Conservation (phyloP, 225 moss, liverwort and hornwort genomes). For the Polytrichum formosum region DNA sequence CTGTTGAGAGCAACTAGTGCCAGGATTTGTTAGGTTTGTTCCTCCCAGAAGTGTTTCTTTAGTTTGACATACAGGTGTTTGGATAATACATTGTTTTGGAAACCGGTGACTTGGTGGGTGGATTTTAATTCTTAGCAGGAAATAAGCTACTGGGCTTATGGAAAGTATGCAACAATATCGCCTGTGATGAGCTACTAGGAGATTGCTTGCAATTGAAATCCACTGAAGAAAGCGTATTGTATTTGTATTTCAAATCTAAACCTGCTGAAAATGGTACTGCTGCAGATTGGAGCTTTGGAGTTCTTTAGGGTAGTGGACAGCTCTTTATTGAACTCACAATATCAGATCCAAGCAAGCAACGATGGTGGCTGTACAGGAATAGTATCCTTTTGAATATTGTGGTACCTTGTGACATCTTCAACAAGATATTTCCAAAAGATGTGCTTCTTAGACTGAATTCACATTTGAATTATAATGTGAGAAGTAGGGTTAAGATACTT, state of each 20-base stretch:
- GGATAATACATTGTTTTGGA: neutral
- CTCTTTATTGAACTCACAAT: neutral
- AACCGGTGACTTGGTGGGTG: neutral
- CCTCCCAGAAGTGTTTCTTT: neutral
- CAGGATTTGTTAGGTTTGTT: neutral
- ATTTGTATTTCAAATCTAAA: neutral
- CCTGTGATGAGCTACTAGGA: neutral
- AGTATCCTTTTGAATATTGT: slow-evolving; percentile 33
- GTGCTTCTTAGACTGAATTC: too few relatives aligned
- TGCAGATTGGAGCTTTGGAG: slow-evolving; percentile 1
- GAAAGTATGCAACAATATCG: neutral
- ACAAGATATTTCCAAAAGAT: too few relatives aligned
- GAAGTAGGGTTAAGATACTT: too few relatives aligned
- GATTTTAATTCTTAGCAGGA: neutral
- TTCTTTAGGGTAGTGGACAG: neutral
- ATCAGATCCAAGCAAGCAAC: neutral
- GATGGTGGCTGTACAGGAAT: slow-evolving; percentile 56
- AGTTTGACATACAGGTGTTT: neutral
- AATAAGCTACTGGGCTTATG: too few relatives aligned
- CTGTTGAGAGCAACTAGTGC: neutral
- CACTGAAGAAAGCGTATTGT: neutral
- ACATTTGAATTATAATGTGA: too few relatives aligned
- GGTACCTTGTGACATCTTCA: too few relatives aligned
- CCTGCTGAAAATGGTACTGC: neutral
- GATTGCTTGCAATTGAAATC: neutral